These are phyloP conservation scores for Pseudogymnoascus sp. DNA, from an alignment of 2,329 filamentous ascomycete species.

Conservation along the genomic window DNA sequence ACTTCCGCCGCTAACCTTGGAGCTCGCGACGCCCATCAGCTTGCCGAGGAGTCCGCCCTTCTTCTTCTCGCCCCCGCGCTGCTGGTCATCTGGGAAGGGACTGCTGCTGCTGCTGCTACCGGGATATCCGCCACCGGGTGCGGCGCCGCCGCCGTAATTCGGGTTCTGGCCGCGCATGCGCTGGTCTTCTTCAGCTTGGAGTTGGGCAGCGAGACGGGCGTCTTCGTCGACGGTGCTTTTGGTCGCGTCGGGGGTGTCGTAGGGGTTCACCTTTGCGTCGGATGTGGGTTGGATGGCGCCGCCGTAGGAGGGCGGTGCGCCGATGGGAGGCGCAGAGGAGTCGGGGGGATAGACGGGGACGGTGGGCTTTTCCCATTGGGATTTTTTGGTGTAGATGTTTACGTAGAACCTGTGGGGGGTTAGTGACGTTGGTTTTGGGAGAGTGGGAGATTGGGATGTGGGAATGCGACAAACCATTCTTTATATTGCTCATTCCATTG, in stretches of 20 bases:
- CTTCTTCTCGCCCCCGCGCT: conserved; percentile 35
- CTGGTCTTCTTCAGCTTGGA: conserved; percentile 78
- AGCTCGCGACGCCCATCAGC: conserved; percentile 34
- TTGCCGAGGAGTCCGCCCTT: conserved; percentile 44
- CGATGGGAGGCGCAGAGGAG: conserved; percentile 41
- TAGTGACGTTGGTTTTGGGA: conserved; percentile 11
- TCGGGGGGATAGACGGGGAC: conserved; percentile 54
- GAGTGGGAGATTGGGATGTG: not conserved
- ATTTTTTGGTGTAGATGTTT: conserved; percentile 78
- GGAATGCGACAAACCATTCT: conserved; percentile 54
- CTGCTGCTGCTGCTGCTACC: not conserved
- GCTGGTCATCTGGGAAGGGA: conserved; percentile 27
- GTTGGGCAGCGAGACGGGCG: conserved; percentile 61
- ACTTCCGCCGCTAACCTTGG: conserved; percentile 25
- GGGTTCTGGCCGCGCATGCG: conserved; percentile 32
- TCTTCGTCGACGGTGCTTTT: conserved; percentile 46
- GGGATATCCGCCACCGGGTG: conserved; percentile 22
- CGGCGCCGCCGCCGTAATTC: conserved; percentile 15
- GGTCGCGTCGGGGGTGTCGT: conserved; percentile 32
- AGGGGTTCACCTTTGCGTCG: conserved; percentile 66
- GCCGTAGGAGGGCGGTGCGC: conserved; percentile 61
- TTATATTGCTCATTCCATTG: conserved; percentile 83
- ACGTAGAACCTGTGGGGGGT: conserved; percentile 69
- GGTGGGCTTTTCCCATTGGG: conserved; percentile 82
- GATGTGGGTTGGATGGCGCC: conserved; percentile 37